phyloP scores from a whole-genome alignment of 768 basidiomycete species.

The Tulasnella sp. region DNA sequence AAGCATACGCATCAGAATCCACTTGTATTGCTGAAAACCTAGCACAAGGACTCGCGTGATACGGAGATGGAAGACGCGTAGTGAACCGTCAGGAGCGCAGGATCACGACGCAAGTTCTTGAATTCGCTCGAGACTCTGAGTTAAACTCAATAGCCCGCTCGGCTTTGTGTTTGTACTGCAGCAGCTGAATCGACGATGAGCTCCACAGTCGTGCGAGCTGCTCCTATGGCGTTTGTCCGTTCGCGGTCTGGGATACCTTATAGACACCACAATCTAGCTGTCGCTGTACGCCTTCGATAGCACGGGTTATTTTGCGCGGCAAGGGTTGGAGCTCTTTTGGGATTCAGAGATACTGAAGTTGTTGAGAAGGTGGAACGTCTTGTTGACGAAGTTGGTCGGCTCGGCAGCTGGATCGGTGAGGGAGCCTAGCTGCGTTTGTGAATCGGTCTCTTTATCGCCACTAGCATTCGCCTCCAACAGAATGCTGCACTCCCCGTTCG shows the following conservation, averaged over 20 bases:
- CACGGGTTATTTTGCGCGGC: constrained; percentile 46
- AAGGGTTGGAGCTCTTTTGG: constrained; percentile 27
- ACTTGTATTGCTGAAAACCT: background rate
- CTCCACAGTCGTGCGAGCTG: too few species aligned
- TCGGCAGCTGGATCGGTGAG: constrained; percentile 26
- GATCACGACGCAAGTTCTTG: constrained; percentile 86
- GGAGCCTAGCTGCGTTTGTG: constrained; percentile 36
- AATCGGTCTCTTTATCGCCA: constrained; percentile 49
- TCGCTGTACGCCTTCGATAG: constrained; percentile 62
- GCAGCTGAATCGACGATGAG: constrained; percentile 54
- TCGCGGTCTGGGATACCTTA: background rate
- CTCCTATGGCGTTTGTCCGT: constrained; percentile 20
- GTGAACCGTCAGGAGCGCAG: constrained; percentile 84
- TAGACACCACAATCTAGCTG: constrained; percentile 65
- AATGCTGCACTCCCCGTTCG: too few species aligned
- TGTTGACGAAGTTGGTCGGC: constrained; percentile 38
- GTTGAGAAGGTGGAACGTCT: constrained; percentile 62
- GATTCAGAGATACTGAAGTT: constrained; percentile 34
- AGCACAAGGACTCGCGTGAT: constrained; percentile 47
- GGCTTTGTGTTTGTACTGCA: constrained; percentile 53
- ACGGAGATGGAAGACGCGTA: constrained; percentile 74
- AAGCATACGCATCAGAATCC: constrained; percentile 9
- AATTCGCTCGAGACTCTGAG: constrained; percentile 94
- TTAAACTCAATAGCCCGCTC: too few species aligned
- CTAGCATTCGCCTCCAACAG: too few species aligned